These are phyloP conservation scores for Globisporangium viniferum DNA, from an alignment of 352 stramenopile genomes.

Conservation along the genomic window DNA sequence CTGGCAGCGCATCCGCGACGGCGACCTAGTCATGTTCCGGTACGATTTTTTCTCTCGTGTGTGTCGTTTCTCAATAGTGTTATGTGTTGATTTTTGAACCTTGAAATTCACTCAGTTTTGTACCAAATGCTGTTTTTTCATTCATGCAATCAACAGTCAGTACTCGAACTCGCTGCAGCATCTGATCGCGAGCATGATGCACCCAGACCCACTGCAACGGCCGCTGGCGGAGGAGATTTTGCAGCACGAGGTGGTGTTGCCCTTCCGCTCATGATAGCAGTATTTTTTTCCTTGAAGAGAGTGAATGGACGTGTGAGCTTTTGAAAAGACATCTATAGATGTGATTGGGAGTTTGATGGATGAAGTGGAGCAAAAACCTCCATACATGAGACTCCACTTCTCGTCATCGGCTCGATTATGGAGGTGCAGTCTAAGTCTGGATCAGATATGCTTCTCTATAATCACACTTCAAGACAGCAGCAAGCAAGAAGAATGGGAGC, in stretches of 20 bases:
- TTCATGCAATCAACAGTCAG: conserved; percentile 34
- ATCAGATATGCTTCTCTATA: no score
- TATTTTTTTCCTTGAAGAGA: background rate
- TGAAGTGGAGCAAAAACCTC: background rate
- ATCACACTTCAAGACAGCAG: background rate
- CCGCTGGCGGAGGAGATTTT: conserved; percentile 81
- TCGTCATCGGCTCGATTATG: background rate
- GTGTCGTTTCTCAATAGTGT: background rate
- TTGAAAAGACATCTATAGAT: background rate
- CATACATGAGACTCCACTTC: background rate
- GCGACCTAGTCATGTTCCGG: conserved; percentile 77
- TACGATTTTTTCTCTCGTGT: conserved; percentile 13
- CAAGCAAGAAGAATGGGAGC: background rate
- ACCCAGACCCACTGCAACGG: conserved; percentile 78
- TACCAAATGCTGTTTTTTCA: background rate
- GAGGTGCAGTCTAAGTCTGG: background rate
- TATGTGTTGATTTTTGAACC: background rate
- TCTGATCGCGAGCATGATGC: conserved; percentile 85
- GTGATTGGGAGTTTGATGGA: background rate
- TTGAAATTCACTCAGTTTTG: background rate
- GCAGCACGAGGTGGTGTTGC: conserved; percentile 77
- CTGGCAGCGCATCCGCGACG: conserved; percentile 86
- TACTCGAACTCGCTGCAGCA: conserved; percentile 88
- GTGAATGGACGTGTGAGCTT: background rate
- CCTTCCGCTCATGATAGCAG: conserved; percentile 31